Conservation (phyloP, 805 yeast genomes). For the Jamesozyma lodderae region DNA sequence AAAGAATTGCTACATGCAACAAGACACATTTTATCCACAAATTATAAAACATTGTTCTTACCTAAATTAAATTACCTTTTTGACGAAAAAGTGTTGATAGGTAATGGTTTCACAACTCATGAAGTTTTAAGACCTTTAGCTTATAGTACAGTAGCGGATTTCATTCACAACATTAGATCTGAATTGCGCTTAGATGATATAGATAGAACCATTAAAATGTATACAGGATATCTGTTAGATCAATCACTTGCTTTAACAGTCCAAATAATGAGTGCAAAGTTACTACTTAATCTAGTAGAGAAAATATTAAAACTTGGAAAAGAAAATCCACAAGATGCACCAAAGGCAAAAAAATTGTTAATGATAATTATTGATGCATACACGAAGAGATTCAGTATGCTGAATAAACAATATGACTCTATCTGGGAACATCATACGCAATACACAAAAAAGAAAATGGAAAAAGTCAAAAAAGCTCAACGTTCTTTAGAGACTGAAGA, state of each 20-base stretch:
- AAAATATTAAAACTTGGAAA: slow-evolving; percentile 60
- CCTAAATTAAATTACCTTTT: slow-evolving; percentile 79
- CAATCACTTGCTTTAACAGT: slow-evolving; percentile 76
- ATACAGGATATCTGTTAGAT: slow-evolving; percentile 74
- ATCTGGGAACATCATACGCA: slow-evolving; percentile 54
- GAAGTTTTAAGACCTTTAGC: slow-evolving; percentile 90
- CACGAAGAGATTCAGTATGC: slow-evolving; percentile 66
- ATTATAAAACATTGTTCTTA: slow-evolving; percentile 69
- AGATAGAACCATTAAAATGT: slow-evolving; percentile 77
- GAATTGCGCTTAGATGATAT: slow-evolving; percentile 77
- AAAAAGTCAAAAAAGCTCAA: slow-evolving; percentile 36
- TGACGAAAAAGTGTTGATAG: slow-evolving; percentile 80
- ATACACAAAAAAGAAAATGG: slow-evolving; percentile 38
- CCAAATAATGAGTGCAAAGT: slow-evolving; percentile 93
- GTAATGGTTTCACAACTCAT: slow-evolving; percentile 84
- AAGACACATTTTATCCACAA: slow-evolving; percentile 88
- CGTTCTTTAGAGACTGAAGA: slow-evolving; percentile 28
- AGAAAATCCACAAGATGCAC: slow-evolving; percentile 64
- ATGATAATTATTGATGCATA: slow-evolving; percentile 83
- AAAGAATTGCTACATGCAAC: slow-evolving; percentile 91
- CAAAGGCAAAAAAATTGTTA: slow-evolving; percentile 54
- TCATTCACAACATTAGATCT: slow-evolving; percentile 82
- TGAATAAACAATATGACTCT: slow-evolving; percentile 62
- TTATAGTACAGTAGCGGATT: slow-evolving; percentile 90
- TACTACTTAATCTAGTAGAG: slow-evolving; percentile 80